Base-by-base conservation (phyloP, 2,329 filamentous ascomycete species). In the Diplocarpon rosae region DNA sequence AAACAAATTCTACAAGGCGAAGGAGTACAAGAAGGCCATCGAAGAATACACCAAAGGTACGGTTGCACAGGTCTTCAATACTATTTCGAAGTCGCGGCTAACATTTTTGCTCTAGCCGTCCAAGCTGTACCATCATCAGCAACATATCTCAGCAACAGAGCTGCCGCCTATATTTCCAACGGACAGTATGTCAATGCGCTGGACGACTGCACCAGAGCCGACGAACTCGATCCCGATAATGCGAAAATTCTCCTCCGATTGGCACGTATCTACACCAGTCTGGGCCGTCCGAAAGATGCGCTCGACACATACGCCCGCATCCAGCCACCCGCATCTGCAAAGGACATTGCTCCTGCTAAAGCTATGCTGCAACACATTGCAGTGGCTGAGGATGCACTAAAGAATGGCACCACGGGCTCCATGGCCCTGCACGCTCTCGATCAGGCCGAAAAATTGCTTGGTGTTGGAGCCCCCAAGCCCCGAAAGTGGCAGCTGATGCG, bases 1-100 rank as follows among this genome's bases (percentile, higher is more conserved):
- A 47, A 98, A 98, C 69, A 92, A 92, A 60, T 90, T 86, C 61
- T 98, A 95, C 76, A 96, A 95, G 70, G 85, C 89, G 52, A 86
- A 83, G 62, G 85, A 95, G 60, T 98, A 90, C 64, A 69, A 73
- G 49, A 83, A 84, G 61, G 90, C 92, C 17, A 89, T 96, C 62
- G 76, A 85, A 55, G 87, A 95, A 65, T 98, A 96, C 65, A 86
- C 85, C 56, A 95, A 94, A 77, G 90, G 90, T 95, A 71, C 33
- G 42, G 7, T 38, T 16, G 20, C 5, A 32, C 30, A 14, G n/a
- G 9, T 9, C 30, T 15, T 20, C 15, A 24, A 7, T 38, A 15
- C 32, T 24, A 14, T 35, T 33, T 12, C 31, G 20, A 15, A 32
- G 32, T 31, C 27, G 30, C 27, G 20, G 41, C 41, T 43, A 27